phyloP scores from a whole-genome alignment of 768 basidiomycete species.

The Boletus tomentosulus region DNA sequence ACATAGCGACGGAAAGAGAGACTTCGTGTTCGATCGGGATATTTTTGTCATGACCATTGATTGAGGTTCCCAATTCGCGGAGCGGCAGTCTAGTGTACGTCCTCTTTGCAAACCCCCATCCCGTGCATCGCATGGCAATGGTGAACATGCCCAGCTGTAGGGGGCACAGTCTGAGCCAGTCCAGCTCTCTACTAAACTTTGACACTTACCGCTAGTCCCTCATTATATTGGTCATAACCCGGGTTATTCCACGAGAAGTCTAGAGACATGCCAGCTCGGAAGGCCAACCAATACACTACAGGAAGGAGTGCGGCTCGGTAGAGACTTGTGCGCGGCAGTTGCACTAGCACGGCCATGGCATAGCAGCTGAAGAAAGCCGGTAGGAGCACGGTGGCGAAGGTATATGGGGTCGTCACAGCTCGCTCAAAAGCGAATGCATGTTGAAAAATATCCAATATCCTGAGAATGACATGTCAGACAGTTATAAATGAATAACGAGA shows the following conservation, averaged over 20 bases:
- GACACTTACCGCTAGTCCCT: conserved; percentile 19
- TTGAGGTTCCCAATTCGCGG: background rate
- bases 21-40: background rate
- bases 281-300: conserved; percentile 42
- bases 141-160: conserved; percentile 22
- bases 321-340: conserved; percentile 40
- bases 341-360: conserved; percentile 49
- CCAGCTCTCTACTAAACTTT: too few species aligned
- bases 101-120: conserved; percentile 16
- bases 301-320: conserved; percentile 48
- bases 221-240: conserved; percentile 16
- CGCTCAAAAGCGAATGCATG: conserved; percentile 14
- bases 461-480: conserved; percentile 7
- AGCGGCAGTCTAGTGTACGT: conserved; percentile 14
- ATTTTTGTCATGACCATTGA: background rate
- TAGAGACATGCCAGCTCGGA: conserved; percentile 33
- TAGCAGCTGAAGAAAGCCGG: conserved; percentile 47
- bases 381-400: conserved; percentile 36
- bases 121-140: conserved; percentile 22
- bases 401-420: conserved; percentile 17
- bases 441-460: conserved; percentile 6
- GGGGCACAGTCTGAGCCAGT: conserved; percentile 1
- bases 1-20: conserved; percentile 15
- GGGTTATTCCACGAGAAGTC: conserved; percentile 20
- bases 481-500: background rate